Percentiles rank a stretch among this genome's conserved stretches.
Conservation (phyloP, 192 early-diverging fungal genomes). For the Kappamyces sp. region DNA sequence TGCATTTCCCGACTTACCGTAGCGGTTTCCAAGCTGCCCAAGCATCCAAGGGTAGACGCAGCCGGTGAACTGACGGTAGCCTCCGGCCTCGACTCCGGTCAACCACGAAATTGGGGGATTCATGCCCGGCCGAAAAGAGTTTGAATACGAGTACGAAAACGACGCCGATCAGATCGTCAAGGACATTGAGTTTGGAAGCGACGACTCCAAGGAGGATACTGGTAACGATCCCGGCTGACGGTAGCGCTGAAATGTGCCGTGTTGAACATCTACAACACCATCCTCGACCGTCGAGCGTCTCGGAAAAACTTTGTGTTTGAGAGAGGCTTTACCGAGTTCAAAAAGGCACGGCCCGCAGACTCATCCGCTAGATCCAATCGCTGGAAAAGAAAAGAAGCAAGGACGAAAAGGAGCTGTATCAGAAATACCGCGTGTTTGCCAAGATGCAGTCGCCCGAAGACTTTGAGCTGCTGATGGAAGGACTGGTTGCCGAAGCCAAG, state of each 20-base stretch:
- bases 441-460: constrained; percentile 77
- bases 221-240: constrained; percentile 30
- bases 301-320: constrained; percentile 87
- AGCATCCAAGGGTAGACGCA: constrained; percentile 5
- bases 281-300: constrained; percentile 72
- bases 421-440: constrained; percentile 78
- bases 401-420: constrained; percentile 82
- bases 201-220: constrained; percentile 77
- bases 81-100: constrained; percentile 75
- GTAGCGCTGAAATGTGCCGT: constrained; percentile 83
- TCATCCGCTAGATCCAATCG: constrained; percentile 40
- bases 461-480: constrained; percentile 70
- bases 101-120: constrained; percentile 96
- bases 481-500: constrained; percentile 67
- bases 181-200: constrained; percentile 86
- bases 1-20: no score
- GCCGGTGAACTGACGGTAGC: constrained; percentile 33
- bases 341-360: constrained; percentile 42
- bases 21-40: constrained; percentile 7
- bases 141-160: constrained; percentile 94
- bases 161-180: constrained; percentile 91
- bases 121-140: constrained; percentile 95
- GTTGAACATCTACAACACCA: constrained; percentile 88
- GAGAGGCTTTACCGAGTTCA: constrained; percentile 79
- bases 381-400: constrained; percentile 75